phyloP scores from a whole-genome alignment of 2,329 filamentous ascomycete species.

The Arthrinium puccinioides region DNA sequence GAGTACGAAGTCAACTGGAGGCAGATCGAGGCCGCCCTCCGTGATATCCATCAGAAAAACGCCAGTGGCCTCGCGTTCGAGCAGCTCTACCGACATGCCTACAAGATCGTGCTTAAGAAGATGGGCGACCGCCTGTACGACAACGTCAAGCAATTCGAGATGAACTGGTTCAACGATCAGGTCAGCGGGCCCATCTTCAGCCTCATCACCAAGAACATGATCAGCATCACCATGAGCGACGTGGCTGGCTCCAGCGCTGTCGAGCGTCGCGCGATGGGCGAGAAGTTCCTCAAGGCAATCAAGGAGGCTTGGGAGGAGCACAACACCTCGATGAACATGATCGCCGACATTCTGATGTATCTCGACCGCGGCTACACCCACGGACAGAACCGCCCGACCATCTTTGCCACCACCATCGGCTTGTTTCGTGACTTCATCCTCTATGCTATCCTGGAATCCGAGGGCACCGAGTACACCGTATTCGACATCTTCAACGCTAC shows the following conservation, averaged over 20 bases:
- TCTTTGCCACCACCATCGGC: conserved; percentile 78
- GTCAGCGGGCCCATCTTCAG: conserved; percentile 65
- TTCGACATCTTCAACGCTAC: conserved; percentile 73
- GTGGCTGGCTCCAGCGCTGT: conserved; percentile 56
- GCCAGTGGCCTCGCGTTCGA: conserved; percentile 89
- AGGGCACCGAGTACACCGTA: conserved; percentile 43
- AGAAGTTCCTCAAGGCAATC: conserved; percentile 72
- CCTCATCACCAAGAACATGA: conserved; percentile 63
- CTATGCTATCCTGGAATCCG: conserved; percentile 43
- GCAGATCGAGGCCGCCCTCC: conserved; percentile 67
- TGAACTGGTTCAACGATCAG: conserved; percentile 67
- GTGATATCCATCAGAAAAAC: conserved; percentile 87
- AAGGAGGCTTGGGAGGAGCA: conserved; percentile 82
- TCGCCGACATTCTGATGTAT: conserved; percentile 94
- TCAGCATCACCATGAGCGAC: conserved; percentile 51
- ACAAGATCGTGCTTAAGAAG: conserved; percentile 88
- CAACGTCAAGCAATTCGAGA: conserved; percentile 72
- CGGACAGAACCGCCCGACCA: conserved; percentile 64
- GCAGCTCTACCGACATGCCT: conserved; percentile 86
- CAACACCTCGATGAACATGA: conserved; percentile 91
- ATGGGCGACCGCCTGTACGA: conserved; percentile 77
- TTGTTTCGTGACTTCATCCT: conserved; percentile 85
- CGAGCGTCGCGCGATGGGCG: conserved; percentile 73
- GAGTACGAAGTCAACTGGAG: conserved; percentile 87
- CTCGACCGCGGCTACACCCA: conserved; percentile 81